phyloP scores from a whole-genome alignment of 495 filamentous ascomycete genomes.

The Podospora pseudopauciseta region DNA sequence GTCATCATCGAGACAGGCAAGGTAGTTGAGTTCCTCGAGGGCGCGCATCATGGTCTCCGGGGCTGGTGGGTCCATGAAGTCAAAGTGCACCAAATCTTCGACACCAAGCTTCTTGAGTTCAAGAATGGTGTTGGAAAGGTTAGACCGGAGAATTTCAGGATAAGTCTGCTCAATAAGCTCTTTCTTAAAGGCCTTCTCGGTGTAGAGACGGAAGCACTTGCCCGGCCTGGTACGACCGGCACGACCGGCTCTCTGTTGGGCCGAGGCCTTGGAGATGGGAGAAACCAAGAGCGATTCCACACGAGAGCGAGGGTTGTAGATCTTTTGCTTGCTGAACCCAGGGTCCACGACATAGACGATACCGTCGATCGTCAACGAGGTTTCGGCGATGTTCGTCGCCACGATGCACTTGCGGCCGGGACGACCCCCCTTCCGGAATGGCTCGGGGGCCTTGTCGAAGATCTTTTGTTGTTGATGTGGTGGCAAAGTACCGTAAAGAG shows the following conservation, averaged over 20 bases:
- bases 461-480: constrained; percentile 91
- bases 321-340: constrained; percentile 99
- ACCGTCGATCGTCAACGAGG: constrained; percentile 94
- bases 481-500: constrained; percentile 90
- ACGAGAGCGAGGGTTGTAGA: constrained; percentile 95
- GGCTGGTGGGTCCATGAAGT: constrained; percentile 71
- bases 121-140: constrained; percentile 88
- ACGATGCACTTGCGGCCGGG: constrained; percentile 95
- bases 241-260: constrained; percentile 96
- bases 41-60: constrained; percentile 99
- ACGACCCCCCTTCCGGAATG: constrained; percentile 67
- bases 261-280: constrained; percentile 96
- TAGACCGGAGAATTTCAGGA: constrained; percentile 91
- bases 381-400: constrained; percentile 97
- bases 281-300: constrained; percentile 95
- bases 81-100: constrained; percentile 80
- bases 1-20: constrained; percentile 94
- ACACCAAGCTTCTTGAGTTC: constrained; percentile 97
- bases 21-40: constrained; percentile 94
- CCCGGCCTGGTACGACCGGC: constrained; percentile 96
- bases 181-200: constrained; percentile 94
- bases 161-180: constrained; percentile 96
- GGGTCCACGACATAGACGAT: constrained; percentile 99
- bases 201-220: constrained; percentile 97
- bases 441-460: constrained; percentile 80